These are phyloP conservation scores for Chlorophyllum brunneum DNA, from an alignment of 768 basidiomycete genomes.

Conservation along the genomic window DNA sequence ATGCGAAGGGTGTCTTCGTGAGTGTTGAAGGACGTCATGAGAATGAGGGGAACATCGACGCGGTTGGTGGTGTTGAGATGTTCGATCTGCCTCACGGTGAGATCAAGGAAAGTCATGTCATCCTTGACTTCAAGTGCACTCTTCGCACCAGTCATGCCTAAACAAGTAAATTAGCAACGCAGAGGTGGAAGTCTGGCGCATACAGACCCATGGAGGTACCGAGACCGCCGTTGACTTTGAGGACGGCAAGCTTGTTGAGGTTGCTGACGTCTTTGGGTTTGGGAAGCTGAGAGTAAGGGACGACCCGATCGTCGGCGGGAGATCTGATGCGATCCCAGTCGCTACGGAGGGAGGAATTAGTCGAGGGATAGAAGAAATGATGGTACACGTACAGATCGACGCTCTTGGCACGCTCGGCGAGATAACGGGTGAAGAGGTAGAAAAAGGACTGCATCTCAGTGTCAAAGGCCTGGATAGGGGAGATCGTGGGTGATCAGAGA, in stretches of 20 bases:
- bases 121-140: conserved; percentile 94
- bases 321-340: conserved; percentile 90
- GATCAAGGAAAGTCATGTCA: conserved; percentile 96
- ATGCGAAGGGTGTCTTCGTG: conserved; percentile 94
- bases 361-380: conserved; percentile 9
- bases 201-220: conserved; percentile 79
- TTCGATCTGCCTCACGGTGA: conserved; percentile 92
- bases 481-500: conserved; percentile 19
- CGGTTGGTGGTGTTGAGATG: conserved; percentile 83
- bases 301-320: conserved; percentile 80
- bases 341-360: conserved; percentile 32
- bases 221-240: conserved; percentile 89
- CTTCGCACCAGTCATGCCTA: conserved; percentile 85
- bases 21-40: conserved; percentile 99
- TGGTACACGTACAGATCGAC: conserved; percentile 69
- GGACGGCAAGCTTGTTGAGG: conserved; percentile 89
- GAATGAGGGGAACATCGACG: conserved; percentile 93
- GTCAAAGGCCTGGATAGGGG: conserved; percentile 62
- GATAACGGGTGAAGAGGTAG: conserved; percentile 93
- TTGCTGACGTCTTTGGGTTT: conserved; percentile 53
- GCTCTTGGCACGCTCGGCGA: conserved; percentile 82
- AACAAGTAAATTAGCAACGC: conserved; percentile 2
- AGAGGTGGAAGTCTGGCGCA: neutral
- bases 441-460: conserved; percentile 97
- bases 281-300: conserved; percentile 75